Percentiles rank a stretch among this genome's conserved stretches.
phyloP scores from a whole-genome alignment of 2,329 filamentous ascomycete species.

The Neospermospora avenae region DNA sequence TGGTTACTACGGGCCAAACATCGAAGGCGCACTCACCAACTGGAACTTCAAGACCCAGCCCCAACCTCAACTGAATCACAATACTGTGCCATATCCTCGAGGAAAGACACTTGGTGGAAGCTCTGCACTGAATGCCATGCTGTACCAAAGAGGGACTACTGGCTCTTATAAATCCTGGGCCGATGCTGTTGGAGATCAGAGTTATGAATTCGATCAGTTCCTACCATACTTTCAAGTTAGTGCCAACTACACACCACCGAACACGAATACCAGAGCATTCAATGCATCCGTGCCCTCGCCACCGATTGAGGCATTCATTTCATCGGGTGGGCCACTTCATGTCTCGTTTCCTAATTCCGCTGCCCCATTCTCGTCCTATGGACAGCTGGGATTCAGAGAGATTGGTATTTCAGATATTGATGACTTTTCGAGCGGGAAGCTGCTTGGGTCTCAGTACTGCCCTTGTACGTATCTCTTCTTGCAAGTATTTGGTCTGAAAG shows the following conservation, averaged over 20 bases:
- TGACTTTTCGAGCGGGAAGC: background rate
- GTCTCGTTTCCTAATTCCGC: background rate
- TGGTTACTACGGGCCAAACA: background rate
- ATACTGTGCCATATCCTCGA: slow-evolving; percentile 14
- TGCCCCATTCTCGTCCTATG: background rate
- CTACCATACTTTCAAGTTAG: slow-evolving; percentile 43
- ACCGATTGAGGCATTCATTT: background rate
- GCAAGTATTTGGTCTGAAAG: too few species aligned
- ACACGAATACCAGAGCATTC: slow-evolving; percentile 22
- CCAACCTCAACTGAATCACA: slow-evolving; percentile 8
- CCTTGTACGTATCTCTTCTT: slow-evolving; percentile 41
- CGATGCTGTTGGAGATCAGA: slow-evolving; percentile 38
- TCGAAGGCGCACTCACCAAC: slow-evolving; percentile 11
- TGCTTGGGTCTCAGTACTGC: slow-evolving; percentile 19
- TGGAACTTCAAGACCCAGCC: slow-evolving; percentile 16
- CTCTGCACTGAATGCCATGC: slow-evolving; percentile 41
- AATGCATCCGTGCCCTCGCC: slow-evolving; percentile 27
- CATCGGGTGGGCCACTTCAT: background rate
- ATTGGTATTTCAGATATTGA: too few species aligned
- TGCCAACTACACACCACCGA: slow-evolving; percentile 25
- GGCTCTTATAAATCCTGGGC: slow-evolving; percentile 38
- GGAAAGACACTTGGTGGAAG: slow-evolving; percentile 37
- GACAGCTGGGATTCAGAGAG: background rate
- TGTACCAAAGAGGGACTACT: slow-evolving; percentile 38
- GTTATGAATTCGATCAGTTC: slow-evolving; percentile 45